Conservation (phyloP, 2,329 filamentous ascomycete genomes). For the Colletotrichum sp. region DNA sequence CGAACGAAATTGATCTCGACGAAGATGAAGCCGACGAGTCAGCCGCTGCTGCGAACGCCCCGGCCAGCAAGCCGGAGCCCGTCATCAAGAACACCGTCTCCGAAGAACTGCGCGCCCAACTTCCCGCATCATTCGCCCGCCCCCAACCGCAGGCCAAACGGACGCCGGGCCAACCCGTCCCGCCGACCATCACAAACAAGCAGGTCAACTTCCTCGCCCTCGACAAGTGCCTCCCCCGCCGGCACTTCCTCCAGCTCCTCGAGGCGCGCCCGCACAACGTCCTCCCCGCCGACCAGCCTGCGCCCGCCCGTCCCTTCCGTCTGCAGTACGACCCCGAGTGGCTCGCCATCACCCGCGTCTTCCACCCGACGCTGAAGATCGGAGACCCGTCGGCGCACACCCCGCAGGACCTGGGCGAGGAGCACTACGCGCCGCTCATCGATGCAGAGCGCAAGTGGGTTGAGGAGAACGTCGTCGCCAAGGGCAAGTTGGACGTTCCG, state of each 20-base stretch:
- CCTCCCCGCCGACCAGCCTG: slow-evolving; percentile 2
- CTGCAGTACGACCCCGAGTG: slow-evolving; percentile 92
- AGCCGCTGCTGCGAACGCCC: slow-evolving; percentile 24
- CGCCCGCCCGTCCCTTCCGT: slow-evolving; percentile 52
- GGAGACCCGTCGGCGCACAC: slow-evolving; percentile 62
- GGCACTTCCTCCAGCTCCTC: slow-evolving; percentile 82
- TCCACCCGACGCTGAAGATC: slow-evolving; percentile 69
- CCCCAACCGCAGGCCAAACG: slow-evolving; percentile 37
- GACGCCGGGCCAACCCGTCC: slow-evolving; percentile 67
- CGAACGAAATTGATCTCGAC: slow-evolving; percentile 75
- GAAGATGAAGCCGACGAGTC: slow-evolving; percentile 59
- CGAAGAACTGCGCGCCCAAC: slow-evolving; percentile 71
- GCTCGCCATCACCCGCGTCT: slow-evolving; percentile 89
- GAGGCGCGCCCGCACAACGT: slow-evolving; percentile 55
- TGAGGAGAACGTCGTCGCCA: slow-evolving; percentile 71
- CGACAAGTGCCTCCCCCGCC: slow-evolving; percentile 85
- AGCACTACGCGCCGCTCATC: slow-evolving; percentile 71
- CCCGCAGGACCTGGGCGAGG: slow-evolving; percentile 70
- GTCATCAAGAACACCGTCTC: slow-evolving; percentile 48
- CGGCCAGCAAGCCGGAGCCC: not conserved
- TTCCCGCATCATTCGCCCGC: slow-evolving; percentile 76
- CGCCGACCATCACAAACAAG: slow-evolving; percentile 76
- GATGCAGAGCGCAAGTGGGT: slow-evolving; percentile 79
- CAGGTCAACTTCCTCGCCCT: slow-evolving; percentile 85
- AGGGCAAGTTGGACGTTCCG: slow-evolving; percentile 71